Evolutionary conservation across 148 eudicot species (phyloP), one percentile per base, ranked within the genome.

Genomic region (Rhododendron griersonianum): DNA sequence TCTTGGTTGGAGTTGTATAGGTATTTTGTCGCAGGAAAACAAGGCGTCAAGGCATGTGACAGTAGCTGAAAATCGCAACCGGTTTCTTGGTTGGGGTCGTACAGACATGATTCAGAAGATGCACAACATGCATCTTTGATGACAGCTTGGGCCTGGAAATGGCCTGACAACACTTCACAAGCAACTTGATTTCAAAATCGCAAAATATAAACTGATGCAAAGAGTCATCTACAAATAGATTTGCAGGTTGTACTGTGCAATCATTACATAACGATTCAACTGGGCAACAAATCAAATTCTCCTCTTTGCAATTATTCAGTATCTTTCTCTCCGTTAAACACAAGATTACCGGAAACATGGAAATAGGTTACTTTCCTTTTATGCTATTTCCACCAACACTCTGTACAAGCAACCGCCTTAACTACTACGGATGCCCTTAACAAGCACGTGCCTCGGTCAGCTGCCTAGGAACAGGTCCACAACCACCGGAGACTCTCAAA

Each of bases 401-500:
- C 51, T 57, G 74, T 59, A 80, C 77, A 33, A 67, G 47, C 69
- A 69, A 61, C 67, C 81, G 14, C 37, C 50, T 28, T 13, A 18
- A 80, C 3, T 44, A 41, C 50, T 4, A 28, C 45, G 11, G 78
- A 51, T 50, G 30, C 73, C 28, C n/a, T 84, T 79, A 92, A 83
- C 91, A 92, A 78, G 94, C 94, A 23, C 90, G 91, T 6, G 92
- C 91, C 69, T 89, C 94, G 0, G 94, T 87, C 65, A 90, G 84
- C 88, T 88, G 92, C 37, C 37, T 35, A 35, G 37, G 37, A 35
- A 35, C 37, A 35, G 37, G 37, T 67, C 88, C 86, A 67, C 45
- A 85, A 61, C 87, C 80, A 82, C 92, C 88, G 11, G 92, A 88
- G 76, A 89, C 92, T 86, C 53, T 90, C 65, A 92, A 83, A 30